Evolutionary conservation across 495 filamentous ascomycete genomes (phyloP), one percentile per base, ranked within the genome.

Genomic region (Hyaloscypha bicolor): DNA sequence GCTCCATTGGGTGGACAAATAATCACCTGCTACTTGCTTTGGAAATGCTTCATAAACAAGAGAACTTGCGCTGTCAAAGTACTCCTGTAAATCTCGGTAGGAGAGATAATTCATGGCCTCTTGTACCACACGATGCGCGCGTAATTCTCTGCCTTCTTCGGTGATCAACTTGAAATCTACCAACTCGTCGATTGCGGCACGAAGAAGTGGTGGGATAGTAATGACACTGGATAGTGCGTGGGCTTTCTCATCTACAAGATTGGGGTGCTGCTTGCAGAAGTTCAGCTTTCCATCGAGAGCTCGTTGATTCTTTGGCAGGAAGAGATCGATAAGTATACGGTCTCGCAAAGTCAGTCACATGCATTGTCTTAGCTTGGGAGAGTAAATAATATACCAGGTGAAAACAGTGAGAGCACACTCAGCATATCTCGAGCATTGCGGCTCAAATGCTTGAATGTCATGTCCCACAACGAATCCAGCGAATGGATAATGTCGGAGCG

Each of bases 71-170:
- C 3, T 52, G 29, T 64, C 55, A 52, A 69, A 71, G 55, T 22
- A 55, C 4, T 64, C 53, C 48, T 71, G 69, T 21, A 63, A 65
- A 19, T 69, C 53, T 19, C 69, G 39, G 6, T n/a, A 30, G 52
- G 59, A 25, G 25, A 42, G 55, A 53, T 64, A 71, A n/a, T 62
- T 68, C 22, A 56, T 48, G 4, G 59, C 60, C 56, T 63, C 62
- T 58, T 71, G 69, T 9, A 71, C 69, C 5, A 71, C 62, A 3
- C 69, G 61, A 69, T 71, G 69, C 16, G 62, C 62, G 21, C 42
- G 62, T 4, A 69, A 30, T 29, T 56, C 55, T 30, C 67, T 42
- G 2, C 62, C 62, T 61, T 65, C 67, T 51, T 62, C 29, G n/a
- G 21, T 65, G 45, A 69, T 69, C n/a, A 69, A 52, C 48, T 69